Base-by-base conservation (phyloP, 495 filamentous ascomycete genomes). In the Penicillium bialowiezense region DNA sequence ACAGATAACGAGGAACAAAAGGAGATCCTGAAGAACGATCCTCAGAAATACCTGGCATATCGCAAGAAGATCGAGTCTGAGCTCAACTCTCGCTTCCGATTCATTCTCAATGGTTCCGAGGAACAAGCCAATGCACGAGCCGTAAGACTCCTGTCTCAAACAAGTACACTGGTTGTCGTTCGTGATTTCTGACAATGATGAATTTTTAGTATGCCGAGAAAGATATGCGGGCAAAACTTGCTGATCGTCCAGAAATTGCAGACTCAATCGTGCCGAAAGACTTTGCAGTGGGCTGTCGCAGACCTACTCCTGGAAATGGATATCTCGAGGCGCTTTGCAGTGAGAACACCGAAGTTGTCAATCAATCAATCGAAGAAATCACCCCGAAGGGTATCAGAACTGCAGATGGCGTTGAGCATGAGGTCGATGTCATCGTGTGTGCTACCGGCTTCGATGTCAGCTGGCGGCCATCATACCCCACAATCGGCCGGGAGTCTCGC, bases 361-460 rank as follows among this genome's bases (percentile, higher is more conserved):
- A 60, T 41, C 68, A 67, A 19, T 55, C 55, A 14, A 84, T 85
- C 52, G 57, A 65, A 33, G 50, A 60, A 4, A 68, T 85, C 52
- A 79, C 73, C 0, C 59, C 66, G 15, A 75, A 58, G 1, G 82
- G 80, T 0, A 70, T 79, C 33, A 47, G 61, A 3, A 73, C 63
- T 17, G 41, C 56, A 12, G 52, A 46, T 9, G 49, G 52, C 23
- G 48, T 33, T 62, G 20, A 20, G 7, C 50, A 59, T 18, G 41
- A 64, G 10, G 60, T 72, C 14, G 76, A 79, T 41, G 48, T 77
- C 1, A 69, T 80, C 17, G 66, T 79, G 15, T 78, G 73, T 56
- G 62, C 73, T 14, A 75, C 73, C 0, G 77, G 77, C 0, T 80
- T 79, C 44, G 64, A 79, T 42, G 67, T 65, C 0, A 66, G 62